Base-by-base conservation (phyloP, 2,329 filamentous ascomycete genomes). In the Apiospora sp. region DNA sequence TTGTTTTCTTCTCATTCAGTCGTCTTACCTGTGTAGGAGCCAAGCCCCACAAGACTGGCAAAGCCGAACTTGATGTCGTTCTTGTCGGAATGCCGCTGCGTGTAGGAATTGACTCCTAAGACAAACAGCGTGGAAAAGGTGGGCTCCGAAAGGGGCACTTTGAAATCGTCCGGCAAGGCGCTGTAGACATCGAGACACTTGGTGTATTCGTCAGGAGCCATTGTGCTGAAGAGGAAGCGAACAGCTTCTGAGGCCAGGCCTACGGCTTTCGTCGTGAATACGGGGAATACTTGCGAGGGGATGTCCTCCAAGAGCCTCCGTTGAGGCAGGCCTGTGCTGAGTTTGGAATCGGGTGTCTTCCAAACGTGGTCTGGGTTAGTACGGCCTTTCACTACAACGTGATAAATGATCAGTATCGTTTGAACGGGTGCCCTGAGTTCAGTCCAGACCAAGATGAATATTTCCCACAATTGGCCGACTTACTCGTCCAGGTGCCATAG, bases 51-150 rank as follows among this genome's bases (percentile, higher is more conserved):
- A 19, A 74, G 46, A 34, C 61, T 43, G 16, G 72, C 61, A 30
- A 74, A 68, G 2, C 72, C 71, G 27, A 69, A 72, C 43, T 72
- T 69, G 70, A 73, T 68, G 30, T 74, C 73, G n/a, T 54, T 74
- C 7, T 46, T 68, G 46, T 74, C 73, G 10, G 46, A 19, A 54
- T 74, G 71, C n/a, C 72, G 68, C 44, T 73, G 71, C 1, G 71
- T 71, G 49, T 72, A 72, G 3, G 68, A 70, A 34, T 73, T 72
- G 68, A 73, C 70, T 7, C 72, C 71, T 4, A 72, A 58, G 12
- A 68, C 72, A 4, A 51, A 68, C 37, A 73, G 19, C 6, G 72
- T 70, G 5, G 68, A n/a, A 49, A 69, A 74, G 14, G 54, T 72
- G 7, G 68, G 71, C 24, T 64, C 67, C 14, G 69, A 73, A 37